Evolutionary conservation across 768 basidiomycete genomes (phyloP).

Genomic region (Lentinus brumalis): DNA sequence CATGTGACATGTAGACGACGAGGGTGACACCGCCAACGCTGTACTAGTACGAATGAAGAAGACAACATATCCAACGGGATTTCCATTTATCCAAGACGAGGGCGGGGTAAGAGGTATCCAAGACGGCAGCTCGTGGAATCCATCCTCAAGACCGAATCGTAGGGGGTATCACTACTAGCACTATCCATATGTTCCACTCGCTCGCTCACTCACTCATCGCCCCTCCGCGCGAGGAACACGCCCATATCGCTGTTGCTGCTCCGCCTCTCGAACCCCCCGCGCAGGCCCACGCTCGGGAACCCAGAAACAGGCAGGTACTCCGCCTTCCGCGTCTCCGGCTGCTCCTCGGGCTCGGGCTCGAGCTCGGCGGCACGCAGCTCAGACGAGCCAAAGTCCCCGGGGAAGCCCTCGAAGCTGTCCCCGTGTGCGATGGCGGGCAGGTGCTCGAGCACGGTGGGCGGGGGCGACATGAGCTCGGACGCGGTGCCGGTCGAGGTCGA

Average conservation of each 20-base stretch:
- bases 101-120: too few relatives aligned
- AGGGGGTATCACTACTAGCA: too few relatives aligned
- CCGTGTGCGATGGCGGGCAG: conserved; percentile 12
- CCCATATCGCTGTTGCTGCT: conserved; percentile 41
- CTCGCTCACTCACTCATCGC: conserved; percentile 29
- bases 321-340: background rate
- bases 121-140: too few relatives aligned
- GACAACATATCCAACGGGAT: too few relatives aligned
- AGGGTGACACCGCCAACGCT: too few relatives aligned
- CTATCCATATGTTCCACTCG: too few relatives aligned
- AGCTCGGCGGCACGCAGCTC: background rate
- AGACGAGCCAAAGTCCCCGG: conserved; percentile 24
- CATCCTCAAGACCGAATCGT: too few relatives aligned
- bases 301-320: conserved; percentile 12
- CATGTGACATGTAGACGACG: too few relatives aligned
- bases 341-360: background rate
- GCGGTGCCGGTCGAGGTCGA: conserved; percentile 45
- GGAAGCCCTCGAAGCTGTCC: conserved; percentile 38
- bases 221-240: conserved; percentile 43
- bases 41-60: too few relatives aligned
- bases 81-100: too few relatives aligned
- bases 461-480: conserved; percentile 19
- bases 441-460: conserved; percentile 27
- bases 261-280: conserved; percentile 26
- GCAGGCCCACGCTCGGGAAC: conserved; percentile 43